These are phyloP conservation scores for Citrus inodora DNA, from an alignment of 345 rosid species.

Conservation along the genomic window DNA sequence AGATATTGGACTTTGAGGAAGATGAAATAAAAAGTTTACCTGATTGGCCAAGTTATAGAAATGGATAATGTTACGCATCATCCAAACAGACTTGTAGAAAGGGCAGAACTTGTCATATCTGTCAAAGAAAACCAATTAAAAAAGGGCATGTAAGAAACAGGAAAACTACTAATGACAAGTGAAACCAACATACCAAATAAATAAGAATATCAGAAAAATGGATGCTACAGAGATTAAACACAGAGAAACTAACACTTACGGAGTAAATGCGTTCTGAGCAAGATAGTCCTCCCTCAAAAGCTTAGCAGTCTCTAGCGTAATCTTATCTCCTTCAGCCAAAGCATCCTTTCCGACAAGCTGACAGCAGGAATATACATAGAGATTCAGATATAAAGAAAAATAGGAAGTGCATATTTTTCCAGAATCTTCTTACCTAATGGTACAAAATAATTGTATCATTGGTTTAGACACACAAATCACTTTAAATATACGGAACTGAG, in stretches of 20 bases:
- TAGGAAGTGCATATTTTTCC: background rate
- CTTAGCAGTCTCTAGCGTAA: constrained; percentile 95
- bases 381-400: constrained; percentile 8
- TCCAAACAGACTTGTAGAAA: constrained; percentile 99
- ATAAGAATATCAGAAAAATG: background rate
- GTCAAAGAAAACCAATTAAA: constrained; percentile 17
- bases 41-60: constrained; percentile 95
- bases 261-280: constrained; percentile 98
- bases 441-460: no score
- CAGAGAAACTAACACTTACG: constrained; percentile 48
- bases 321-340: constrained; percentile 92
- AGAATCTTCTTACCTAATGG: no score
- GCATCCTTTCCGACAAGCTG: constrained; percentile 99
- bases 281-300: constrained; percentile 99
- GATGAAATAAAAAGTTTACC: constrained; percentile 33
- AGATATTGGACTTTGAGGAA: background rate
- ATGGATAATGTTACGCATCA: constrained; percentile 99
- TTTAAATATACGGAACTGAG: no score
- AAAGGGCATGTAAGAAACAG: background rate
- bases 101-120: constrained; percentile 99
- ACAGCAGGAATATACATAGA: constrained; percentile 45
- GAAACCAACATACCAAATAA: background rate
- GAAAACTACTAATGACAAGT: background rate
- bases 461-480: no score
- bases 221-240: background rate